Percentiles rank a stretch among this genome's conserved stretches.
Conservation (phyloP, 352 stramenopile species). For the Phytophthora megakarya region DNA sequence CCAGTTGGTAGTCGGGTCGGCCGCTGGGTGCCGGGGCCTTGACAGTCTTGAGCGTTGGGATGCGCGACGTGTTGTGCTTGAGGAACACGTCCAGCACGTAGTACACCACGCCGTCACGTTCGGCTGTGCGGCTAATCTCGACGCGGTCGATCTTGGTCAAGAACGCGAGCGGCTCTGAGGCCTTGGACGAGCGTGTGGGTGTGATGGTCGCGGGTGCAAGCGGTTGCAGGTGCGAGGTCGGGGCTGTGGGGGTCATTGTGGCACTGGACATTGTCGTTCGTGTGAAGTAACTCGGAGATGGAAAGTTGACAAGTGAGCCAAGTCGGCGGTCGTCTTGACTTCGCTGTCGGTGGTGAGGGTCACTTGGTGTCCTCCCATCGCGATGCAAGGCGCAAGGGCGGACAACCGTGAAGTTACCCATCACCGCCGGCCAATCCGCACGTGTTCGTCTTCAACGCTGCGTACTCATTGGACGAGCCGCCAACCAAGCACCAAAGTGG, state of each 20-base stretch:
- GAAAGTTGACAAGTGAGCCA: neutral
- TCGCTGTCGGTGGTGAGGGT: constrained; percentile 10
- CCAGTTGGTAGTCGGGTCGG: neutral
- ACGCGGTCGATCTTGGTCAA: constrained; percentile 50
- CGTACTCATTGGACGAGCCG: neutral
- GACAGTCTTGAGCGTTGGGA: neutral
- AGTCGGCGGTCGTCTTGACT: neutral
- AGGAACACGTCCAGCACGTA: neutral
- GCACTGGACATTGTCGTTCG: neutral
- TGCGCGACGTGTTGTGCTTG: neutral
- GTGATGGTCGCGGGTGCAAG: constrained; percentile 34
- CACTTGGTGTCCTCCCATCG: neutral
- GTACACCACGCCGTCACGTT: constrained; percentile 42
- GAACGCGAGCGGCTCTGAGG: constrained; percentile 35
- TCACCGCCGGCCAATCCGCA: constrained; percentile 21
- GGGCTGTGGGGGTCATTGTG: neutral
- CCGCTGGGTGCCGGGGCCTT: neutral
- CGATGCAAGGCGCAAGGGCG: constrained; percentile 6
- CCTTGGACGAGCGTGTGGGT: constrained; percentile 31
- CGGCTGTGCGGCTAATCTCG: constrained; percentile 45
- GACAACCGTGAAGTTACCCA: constrained; percentile 30
- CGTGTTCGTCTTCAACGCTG: constrained; percentile 14
- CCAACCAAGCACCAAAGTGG: neutral
- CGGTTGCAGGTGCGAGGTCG: constrained; percentile 13
- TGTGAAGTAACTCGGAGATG: neutral